phyloP scores from a whole-genome alignment of 2,329 filamentous ascomycete species.

The Venturia aucupariae region DNA sequence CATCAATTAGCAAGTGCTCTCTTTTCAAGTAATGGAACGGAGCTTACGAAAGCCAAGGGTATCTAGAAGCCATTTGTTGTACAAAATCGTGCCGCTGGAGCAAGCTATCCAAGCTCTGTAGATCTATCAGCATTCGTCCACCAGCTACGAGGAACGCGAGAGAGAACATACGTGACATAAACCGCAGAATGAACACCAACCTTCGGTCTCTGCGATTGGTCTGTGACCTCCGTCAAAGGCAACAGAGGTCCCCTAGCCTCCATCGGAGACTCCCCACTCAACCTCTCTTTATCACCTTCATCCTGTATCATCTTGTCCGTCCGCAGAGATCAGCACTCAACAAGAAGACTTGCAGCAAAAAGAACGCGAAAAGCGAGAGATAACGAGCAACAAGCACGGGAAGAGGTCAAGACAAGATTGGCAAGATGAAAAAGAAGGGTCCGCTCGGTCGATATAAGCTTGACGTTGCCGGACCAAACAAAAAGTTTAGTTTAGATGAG shows the following conservation, averaged over 20 bases:
- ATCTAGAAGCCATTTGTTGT: slow-evolving; percentile 15
- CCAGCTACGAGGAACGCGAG: not conserved
- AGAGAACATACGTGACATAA: slow-evolving; percentile 11
- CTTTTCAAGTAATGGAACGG: no score
- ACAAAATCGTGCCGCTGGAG: slow-evolving; percentile 13
- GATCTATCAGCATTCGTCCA: not conserved
- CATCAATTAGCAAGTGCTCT: not conserved
- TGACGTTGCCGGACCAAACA: not conserved
- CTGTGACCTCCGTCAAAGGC: not conserved
- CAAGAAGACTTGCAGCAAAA: not conserved
- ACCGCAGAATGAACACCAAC: slow-evolving; percentile 1
- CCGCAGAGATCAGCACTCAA: not conserved
- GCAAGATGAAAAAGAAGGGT: not conserved
- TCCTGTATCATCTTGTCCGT: not conserved
- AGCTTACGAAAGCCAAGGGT: slow-evolving; percentile 11
- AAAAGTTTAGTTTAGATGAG: not conserved
- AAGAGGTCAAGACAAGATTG: not conserved
- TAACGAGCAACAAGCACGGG: no score
- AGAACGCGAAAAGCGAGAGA: not conserved
- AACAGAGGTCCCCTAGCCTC: not conserved
- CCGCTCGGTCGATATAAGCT: not conserved
- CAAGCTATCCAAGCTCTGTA: slow-evolving; percentile 14
- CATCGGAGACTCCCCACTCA: not conserved
- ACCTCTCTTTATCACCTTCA: not conserved
- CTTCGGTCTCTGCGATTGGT: not conserved